Evolutionary conservation across 163 green algal species (phyloP), one percentile per base, ranked within the genome.

Genomic region (Coccomyxa subellipsoidea): DNA sequence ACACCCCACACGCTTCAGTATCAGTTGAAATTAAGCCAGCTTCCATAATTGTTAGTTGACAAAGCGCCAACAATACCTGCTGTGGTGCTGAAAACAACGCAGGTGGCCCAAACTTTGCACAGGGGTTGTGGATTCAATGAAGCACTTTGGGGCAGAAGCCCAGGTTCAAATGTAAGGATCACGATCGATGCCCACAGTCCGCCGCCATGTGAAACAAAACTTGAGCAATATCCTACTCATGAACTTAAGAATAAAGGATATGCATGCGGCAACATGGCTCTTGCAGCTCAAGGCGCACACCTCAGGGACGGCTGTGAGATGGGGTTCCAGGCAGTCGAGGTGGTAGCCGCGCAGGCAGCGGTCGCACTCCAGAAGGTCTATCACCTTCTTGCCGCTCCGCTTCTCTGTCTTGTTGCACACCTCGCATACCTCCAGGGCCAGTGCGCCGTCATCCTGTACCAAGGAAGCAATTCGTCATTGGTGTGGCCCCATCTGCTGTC

Each of bases 341-440:
- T 99, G 96, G 85, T 93, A 98, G 39, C 94, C 95, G 18, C 89
- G 76, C 71, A 98, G 89, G 90, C 96, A 99, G 36, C 84, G 82
- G 85, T 92, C 89, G 85, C 96, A 99, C 88, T 99, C 96, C 39
- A 99, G 83, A 86, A 98, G 92, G 21, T 83, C 35, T 4, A 76
- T 73, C 6, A 83, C 82, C 38, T 83, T 32, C n/a, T n/a, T 1
- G 29, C 7, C 36, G 2, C 27, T 4, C 39, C 23, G 38, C 77
- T 80, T 79, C 40, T 80, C 54, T 7, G 73, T 35, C 31, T 73
- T 59, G 32, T 70, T 34, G 29, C 84, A 84, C 15, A 87, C 15
- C 77, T 83, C 80, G 70, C 84, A 87, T 0, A 76, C 12, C 32
- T 87, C 84, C 21, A 34, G 21, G 8, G 29, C n/a, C 66, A 35